A percentile compares a stretch with the other conserved stretches of the same genome.
Conservation (phyloP, 345 rosid genomes). For the Camelina hispida region DNA sequence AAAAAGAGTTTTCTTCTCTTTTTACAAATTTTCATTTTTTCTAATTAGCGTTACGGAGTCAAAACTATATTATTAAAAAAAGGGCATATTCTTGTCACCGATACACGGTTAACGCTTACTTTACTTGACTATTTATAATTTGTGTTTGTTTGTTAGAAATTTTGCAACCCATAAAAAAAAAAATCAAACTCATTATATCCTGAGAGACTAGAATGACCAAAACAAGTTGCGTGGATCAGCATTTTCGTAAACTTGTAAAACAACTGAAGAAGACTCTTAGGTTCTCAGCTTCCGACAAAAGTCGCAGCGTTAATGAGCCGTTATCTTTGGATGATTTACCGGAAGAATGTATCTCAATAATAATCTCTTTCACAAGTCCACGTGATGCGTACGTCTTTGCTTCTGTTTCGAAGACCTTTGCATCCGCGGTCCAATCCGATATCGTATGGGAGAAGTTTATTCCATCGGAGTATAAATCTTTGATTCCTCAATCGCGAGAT, state of each 20-base stretch:
- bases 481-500: neutral
- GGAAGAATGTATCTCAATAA: conserved; percentile 47
- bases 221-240: neutral
- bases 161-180: neutral
- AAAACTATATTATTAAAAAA: neutral
- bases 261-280: neutral
- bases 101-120: conserved; percentile 17
- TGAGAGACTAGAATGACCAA: neutral
- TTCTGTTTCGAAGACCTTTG: conserved; percentile 49
- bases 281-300: neutral
- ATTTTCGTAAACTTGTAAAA: neutral
- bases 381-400: conserved; percentile 49
- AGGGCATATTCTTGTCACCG: neutral
- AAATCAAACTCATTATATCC: neutral
- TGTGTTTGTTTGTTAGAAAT: neutral
- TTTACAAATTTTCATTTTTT: too few relatives aligned
- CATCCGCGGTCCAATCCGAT: conserved; percentile 53
- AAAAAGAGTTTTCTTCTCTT: too few relatives aligned
- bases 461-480: conserved; percentile 49
- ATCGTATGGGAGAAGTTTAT: conserved; percentile 58
- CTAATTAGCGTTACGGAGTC: too few relatives aligned
- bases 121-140: conserved; percentile 27
- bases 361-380: conserved; percentile 52
- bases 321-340: conserved; percentile 37
- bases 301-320: neutral